A percentile compares a stretch with the other conserved stretches of the same genome.
These are phyloP conservation scores for Rhizopogon vulgaris DNA, from an alignment of 768 basidiomycete species.

Conservation along the genomic window DNA sequence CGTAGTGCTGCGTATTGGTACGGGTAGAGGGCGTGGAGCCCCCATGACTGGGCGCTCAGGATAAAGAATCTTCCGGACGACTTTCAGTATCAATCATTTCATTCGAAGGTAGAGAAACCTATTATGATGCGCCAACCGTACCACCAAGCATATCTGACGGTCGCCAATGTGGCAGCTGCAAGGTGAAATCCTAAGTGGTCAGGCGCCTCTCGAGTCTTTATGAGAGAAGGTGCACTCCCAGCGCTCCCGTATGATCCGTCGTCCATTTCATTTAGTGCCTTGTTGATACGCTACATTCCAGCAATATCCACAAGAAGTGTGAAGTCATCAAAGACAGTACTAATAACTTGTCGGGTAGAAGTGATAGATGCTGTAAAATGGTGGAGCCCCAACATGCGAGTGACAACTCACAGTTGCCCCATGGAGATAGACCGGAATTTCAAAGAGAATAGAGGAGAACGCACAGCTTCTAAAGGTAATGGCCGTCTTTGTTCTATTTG, in stretches of 20 bases:
- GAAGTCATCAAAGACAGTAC: slow-evolving; percentile 46
- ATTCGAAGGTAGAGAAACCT: neutral
- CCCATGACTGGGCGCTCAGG: neutral
- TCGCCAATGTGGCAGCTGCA: neutral
- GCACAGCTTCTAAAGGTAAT: slow-evolving; percentile 76
- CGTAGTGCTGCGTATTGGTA: neutral
- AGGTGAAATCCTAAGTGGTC: neutral
- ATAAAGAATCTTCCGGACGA: neutral
- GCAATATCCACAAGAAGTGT: slow-evolving; percentile 61
- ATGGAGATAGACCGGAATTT: slow-evolving; percentile 39
- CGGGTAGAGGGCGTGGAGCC: no score
- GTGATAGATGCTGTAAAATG: slow-evolving; percentile 16
- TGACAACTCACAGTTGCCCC: slow-evolving; percentile 30
- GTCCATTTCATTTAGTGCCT: slow-evolving; percentile 56
- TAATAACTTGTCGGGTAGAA: slow-evolving; percentile 53
- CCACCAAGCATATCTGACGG: neutral
- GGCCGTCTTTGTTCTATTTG: no score
- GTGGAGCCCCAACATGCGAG: neutral
- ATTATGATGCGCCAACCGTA: neutral
- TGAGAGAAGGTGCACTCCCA: slow-evolving; percentile 36
- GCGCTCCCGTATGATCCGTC: slow-evolving; percentile 50
- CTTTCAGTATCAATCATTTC: neutral
- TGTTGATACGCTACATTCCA: slow-evolving; percentile 76
- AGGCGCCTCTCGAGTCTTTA: neutral
- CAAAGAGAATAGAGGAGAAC: slow-evolving; percentile 45